A percentile compares a stretch with the other conserved stretches of the same genome.
These are phyloP conservation scores for Penicillium waksmanii DNA, from an alignment of 495 filamentous ascomycete species.

Conservation along the genomic window DNA sequence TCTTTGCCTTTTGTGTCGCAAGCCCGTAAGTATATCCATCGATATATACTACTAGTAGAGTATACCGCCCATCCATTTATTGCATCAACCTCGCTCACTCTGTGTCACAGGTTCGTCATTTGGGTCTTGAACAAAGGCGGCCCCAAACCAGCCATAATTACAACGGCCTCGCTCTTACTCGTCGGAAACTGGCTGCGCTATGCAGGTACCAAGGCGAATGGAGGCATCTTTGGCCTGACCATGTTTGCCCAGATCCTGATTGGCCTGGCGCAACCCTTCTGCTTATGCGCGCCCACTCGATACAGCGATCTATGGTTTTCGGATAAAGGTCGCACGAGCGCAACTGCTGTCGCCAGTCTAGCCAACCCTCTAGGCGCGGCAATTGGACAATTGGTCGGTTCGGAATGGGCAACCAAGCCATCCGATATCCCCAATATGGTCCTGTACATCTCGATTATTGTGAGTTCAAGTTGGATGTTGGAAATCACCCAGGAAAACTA, in stretches of 20 bases:
- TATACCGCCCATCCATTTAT: background rate
- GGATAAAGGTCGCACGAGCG: conserved; percentile 76
- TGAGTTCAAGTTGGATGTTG: conserved; percentile 39
- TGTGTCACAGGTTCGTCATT: conserved; percentile 58
- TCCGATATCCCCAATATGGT: conserved; percentile 78
- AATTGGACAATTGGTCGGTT: conserved; percentile 82
- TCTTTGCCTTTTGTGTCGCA: conserved; percentile 79
- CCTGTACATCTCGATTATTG: conserved; percentile 83
- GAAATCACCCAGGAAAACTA: too few species aligned
- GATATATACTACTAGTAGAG: background rate
- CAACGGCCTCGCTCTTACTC: conserved; percentile 70
- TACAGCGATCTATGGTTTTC: conserved; percentile 97
- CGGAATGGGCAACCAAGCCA: conserved; percentile 66
- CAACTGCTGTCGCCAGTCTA: conserved; percentile 82
- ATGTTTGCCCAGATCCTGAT: conserved; percentile 96
- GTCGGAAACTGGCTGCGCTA: conserved; percentile 93
- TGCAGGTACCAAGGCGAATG: conserved; percentile 66
- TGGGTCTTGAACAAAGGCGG: conserved; percentile 78
- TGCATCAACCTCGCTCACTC: too few species aligned
- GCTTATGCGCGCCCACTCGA: conserved; percentile 83
- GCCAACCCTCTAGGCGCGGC: conserved; percentile 90
- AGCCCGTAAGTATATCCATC: conserved; percentile 59
- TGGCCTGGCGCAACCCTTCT: conserved; percentile 89
- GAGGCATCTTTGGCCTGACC: conserved; percentile 71
- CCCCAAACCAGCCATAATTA: conserved; percentile 77